Evolutionary conservation across 2,329 filamentous ascomycete species (phyloP), one percentile per base, ranked within the genome.

Genomic region (Paecilomyces variotii): DNA sequence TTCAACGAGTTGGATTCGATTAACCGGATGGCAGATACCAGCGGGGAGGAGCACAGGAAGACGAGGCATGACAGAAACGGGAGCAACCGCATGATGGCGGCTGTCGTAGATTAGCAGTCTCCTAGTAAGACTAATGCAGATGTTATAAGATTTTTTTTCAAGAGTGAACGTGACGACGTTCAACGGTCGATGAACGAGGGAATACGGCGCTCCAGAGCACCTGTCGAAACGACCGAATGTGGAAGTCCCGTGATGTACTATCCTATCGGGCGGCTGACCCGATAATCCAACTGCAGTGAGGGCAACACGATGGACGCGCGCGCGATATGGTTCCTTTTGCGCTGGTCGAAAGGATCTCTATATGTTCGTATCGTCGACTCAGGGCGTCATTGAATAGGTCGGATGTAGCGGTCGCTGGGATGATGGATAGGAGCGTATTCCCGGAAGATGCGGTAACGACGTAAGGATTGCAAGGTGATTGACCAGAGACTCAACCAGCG

Each of bases 1-100:
- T 90, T 91, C 65, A 97, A 83, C 27, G 92, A 95, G 70, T 84
- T 89, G 58, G 92, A 94, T 67, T 87, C 81, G 68, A 97, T 88
- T 69, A 90, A 79, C 63, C 81, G 82, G 70, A 85, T 80, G 62
- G 84, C 88, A 59, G 83, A 78, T 58, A 79, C 81, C 60, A 83
- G 75, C 56, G 83, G 71, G n/a, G 74, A 61, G 57, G 71, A 62
- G 53, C 63, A 68, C 60, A 77, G 62, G 57, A 77, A 69, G 65
- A 76, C 62, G 57, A 78, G 64, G 62, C 66, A 67, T 25, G 72
- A 64, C 32, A 74, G 63, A 53, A 72, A 59, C 45, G 71, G 63
- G 64, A 72, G 60, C 62, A 69, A 66, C 62, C 68, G 68, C 71
- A 75, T 75, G 34, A 58, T 70, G 65, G 62, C 62, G 60, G 56